Evolutionary conservation across 257 asterid species (phyloP), one percentile per base, ranked within the genome.

Genomic region (Salvia hispanica): DNA sequence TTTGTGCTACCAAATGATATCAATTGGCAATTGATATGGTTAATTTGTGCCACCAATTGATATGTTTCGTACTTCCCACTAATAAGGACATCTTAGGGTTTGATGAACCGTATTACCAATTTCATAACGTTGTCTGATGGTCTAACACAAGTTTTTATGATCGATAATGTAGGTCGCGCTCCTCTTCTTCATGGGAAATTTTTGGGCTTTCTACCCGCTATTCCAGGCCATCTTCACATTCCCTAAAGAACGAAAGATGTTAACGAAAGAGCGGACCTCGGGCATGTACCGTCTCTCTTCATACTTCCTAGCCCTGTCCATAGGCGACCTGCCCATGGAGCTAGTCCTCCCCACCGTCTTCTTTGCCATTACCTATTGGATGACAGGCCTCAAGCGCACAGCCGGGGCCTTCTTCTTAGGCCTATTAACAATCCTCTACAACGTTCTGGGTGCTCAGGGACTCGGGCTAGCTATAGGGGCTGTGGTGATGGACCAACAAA

Each of bases 401-500:
- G 68, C 88, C 0, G 47, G 6, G 1, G 61, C 79, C 70, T 92
- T 87, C 77, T 54, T 92, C 6, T 13, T 59, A 5, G 82, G 89
- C 72, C 67, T 84, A 13, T 65, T 79, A 36, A 71, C 45, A n/a
- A 82, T 87, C 36, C 73, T 89, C 12, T 78, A 61, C 31, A 69
- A 87, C 52, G 92, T 89, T 2, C 3, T 92, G 2, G 75, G 77
- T 37, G 46, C 91, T 0, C 95, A 89, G 58, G 88, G 96, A 10
- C 80, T 89, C 3, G 98, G 96, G 1, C 88, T 89, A 0, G 98
- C 98, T 0, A 52, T 89, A 2, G 98, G 98, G 1, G 96, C 98
- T 0, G 50, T 76, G 4, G 76, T 83, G 8, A 89, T 89, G 98
- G 82, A 86, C 62, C 81, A 60, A 62, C 80, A 72, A 28, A 53